phyloP scores from a whole-genome alignment of 768 basidiomycete species.

The Lyophyllum shimeji region DNA sequence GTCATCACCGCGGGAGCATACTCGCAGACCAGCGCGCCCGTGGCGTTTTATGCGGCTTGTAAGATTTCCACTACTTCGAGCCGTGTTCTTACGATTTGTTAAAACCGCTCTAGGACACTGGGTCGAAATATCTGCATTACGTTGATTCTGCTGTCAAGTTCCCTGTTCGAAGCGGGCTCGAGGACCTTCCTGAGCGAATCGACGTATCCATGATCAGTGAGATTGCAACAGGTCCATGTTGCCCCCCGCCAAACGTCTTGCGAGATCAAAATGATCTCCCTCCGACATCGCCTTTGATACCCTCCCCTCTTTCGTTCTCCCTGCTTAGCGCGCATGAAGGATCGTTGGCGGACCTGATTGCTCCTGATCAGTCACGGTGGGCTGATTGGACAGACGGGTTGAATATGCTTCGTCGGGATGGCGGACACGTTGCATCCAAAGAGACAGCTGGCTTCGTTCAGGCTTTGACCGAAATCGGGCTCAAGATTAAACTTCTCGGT shows the following conservation, averaged over 20 bases:
- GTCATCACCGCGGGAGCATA: slow-evolving; percentile 47
- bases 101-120: slow-evolving; percentile 58
- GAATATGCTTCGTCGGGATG: slow-evolving; percentile 81
- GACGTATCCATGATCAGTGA: slow-evolving; percentile 81
- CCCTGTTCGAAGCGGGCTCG: slow-evolving; percentile 74
- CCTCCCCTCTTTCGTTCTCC: slow-evolving; percentile 77
- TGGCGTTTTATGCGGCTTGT: slow-evolving; percentile 92
- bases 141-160: slow-evolving; percentile 82
- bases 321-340: slow-evolving; percentile 69
- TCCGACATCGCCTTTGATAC: slow-evolving; percentile 46
- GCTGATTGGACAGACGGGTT: slow-evolving; percentile 95
- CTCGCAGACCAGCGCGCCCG: slow-evolving; percentile 58
- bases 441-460: slow-evolving; percentile 87
- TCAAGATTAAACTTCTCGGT: slow-evolving; percentile 91
- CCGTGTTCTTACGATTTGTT: neutral
- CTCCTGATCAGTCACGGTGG: slow-evolving; percentile 76
- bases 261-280: slow-evolving; percentile 63
- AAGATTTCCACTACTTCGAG: slow-evolving; percentile 19
- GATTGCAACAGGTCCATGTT: slow-evolving; percentile 73
- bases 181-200: slow-evolving; percentile 86
- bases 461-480: slow-evolving; percentile 85
- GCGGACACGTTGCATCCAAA: slow-evolving; percentile 79
- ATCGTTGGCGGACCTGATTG: slow-evolving; percentile 76
- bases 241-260: slow-evolving; percentile 61
- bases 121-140: slow-evolving; percentile 80